A percentile compares a stretch with the other conserved stretches of the same genome.
These are phyloP conservation scores for Geotrichum carabidarum DNA, from an alignment of 1,139 yeast genomes.

Conservation along the genomic window DNA sequence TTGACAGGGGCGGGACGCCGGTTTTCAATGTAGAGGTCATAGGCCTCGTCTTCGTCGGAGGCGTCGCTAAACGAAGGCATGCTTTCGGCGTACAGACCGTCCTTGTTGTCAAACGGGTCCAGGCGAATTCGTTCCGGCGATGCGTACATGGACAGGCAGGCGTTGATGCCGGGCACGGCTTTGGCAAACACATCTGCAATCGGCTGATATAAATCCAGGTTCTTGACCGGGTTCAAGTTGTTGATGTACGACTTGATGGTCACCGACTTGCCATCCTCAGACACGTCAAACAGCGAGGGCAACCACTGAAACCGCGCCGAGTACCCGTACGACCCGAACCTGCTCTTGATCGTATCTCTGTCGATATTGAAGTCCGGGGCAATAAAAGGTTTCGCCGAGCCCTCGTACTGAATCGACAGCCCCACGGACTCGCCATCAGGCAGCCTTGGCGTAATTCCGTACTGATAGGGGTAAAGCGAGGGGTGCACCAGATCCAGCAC, in stretches of 20 bases:
- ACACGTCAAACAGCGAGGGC: slow-evolving; percentile 24
- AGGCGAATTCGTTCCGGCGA: slow-evolving; percentile 8
- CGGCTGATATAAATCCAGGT: slow-evolving; percentile 32
- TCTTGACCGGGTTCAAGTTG: slow-evolving; percentile 40
- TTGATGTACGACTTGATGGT: slow-evolving; percentile 40
- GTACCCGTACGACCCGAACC: slow-evolving; percentile 9
- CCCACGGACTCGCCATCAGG: slow-evolving; percentile 14
- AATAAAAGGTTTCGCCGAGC: not conserved
- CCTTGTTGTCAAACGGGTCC: slow-evolving; percentile 1
- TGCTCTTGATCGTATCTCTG: slow-evolving; percentile 20
- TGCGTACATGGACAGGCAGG: slow-evolving; percentile 25
- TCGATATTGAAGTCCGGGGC: slow-evolving; percentile 3
- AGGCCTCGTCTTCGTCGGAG: slow-evolving; percentile 5
- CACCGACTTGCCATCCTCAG: slow-evolving; percentile 20
- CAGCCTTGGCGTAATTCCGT: slow-evolving; percentile 37
- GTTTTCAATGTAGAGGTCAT: not conserved
- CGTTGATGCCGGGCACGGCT: slow-evolving; percentile 38
- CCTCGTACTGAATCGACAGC: not conserved
- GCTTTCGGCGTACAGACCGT: slow-evolving; percentile 12
- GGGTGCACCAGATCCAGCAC: slow-evolving; percentile 46
- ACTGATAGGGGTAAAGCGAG: slow-evolving; percentile 42
- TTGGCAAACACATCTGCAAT: slow-evolving; percentile 37
- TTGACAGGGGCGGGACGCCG: slow-evolving; percentile 9
- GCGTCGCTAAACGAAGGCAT: not conserved
- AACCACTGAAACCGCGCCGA: slow-evolving; percentile 32